Percentiles rank a stretch among this genome's conserved stretches.
These are phyloP conservation scores for Melampsora americana DNA, from an alignment of 1,284 basidiomycete genomes.

Conservation along the genomic window DNA sequence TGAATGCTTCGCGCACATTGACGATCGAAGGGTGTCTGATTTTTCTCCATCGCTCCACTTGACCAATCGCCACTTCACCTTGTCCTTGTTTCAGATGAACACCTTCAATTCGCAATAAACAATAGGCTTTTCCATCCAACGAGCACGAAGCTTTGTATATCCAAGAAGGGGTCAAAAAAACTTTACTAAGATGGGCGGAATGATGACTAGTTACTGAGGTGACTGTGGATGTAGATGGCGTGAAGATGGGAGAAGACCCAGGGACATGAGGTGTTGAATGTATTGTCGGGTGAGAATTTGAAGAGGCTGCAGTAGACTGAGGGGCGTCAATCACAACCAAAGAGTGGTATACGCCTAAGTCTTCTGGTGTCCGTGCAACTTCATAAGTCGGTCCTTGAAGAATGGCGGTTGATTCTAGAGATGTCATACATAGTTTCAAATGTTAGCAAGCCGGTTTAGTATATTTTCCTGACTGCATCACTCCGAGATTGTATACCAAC, in stretches of 20 bases:
- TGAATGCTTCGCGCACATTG: slow-evolving; percentile 85
- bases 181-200: neutral
- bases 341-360: slow-evolving; percentile 85
- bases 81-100: slow-evolving; percentile 71
- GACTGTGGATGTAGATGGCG: slow-evolving; percentile 63
- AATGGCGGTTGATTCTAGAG: slow-evolving; percentile 37
- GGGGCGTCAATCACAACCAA: slow-evolving; percentile 71
- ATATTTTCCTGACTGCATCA: slow-evolving; percentile 44
- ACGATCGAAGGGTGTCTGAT: slow-evolving; percentile 85
- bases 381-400: slow-evolving; percentile 49
- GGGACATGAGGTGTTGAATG: slow-evolving; percentile 53
- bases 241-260: neutral
- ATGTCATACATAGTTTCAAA: slow-evolving; percentile 50
- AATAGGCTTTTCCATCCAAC: slow-evolving; percentile 52
- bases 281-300: slow-evolving; percentile 69
- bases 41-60: slow-evolving; percentile 82
- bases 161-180: slow-evolving; percentile 36
- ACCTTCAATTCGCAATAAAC: slow-evolving; percentile 59
- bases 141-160: slow-evolving; percentile 43
- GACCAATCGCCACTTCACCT: slow-evolving; percentile 68
- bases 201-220: slow-evolving; percentile 65
- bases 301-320: slow-evolving; percentile 60
- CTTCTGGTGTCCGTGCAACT: slow-evolving; percentile 70
- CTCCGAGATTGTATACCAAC: slow-evolving; percentile 58
- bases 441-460: slow-evolving; percentile 34